Base-by-base conservation (phyloP, 768 basidiomycete genomes). In the Leccinum arenicola region DNA sequence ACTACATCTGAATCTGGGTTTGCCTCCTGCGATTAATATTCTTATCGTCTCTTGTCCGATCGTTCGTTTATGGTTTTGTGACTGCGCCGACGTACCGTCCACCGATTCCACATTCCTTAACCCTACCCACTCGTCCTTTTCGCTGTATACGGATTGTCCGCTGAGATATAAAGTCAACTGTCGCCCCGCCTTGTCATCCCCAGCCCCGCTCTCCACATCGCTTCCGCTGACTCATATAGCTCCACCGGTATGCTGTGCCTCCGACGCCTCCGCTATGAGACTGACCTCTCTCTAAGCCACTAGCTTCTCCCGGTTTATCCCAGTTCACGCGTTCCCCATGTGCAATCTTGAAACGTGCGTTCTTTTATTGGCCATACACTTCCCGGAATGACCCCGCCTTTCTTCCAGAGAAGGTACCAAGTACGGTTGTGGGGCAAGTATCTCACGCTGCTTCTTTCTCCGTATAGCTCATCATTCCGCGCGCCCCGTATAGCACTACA, bases 331-430 rank as follows among this genome's bases (percentile, higher is more conserved):
- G 61, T 55, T 52, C 64, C 43, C 54, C 62, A 85, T 85, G 83
- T 84, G 84, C 73, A 81, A 80, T 63, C 78, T 82, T 47, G 77
- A 80, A 67, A 84, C 84, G 82, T 85, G 60, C 19, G 59, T 78
- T 71, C 61, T 53, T 52, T 57, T 52, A 60, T 56, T 67, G 49
- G 59, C 60, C 60, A 36, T 60, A 27, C 35, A 19, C 17, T 60
- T 56, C 63, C 56, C 69, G 50, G 56, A 58, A 43, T 72, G 53
- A 74, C 68, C 66, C 63, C 71, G 58, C 57, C 61, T 61, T 64
- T 50, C 57, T 57, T 58, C 40, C 76, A 91, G 89, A 67, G 86
- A 89, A 80, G 89, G 87, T 63, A 85, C 82, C 61, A 84, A 85
- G 76, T 78, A 85, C 68, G 88, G 86, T 68, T 92, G 90, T 71